Percentiles rank a stretch among this genome's conserved stretches.
These are phyloP conservation scores for Cladosporium cucumerinum DNA, from an alignment of 2,329 filamentous ascomycete species.

Conservation along the genomic window DNA sequence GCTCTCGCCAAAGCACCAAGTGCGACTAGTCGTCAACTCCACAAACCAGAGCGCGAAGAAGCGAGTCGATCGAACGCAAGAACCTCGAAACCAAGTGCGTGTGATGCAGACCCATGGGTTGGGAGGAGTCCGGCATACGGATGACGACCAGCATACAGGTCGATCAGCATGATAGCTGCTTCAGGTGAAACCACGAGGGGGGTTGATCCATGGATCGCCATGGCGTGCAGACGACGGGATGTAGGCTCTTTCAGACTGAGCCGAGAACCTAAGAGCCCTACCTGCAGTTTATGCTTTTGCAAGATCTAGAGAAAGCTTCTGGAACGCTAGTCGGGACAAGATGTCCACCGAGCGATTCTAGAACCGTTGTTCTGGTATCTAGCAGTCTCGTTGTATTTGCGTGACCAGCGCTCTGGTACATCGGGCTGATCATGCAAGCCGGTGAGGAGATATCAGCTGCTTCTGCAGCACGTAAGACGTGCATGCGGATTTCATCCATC, in stretches of 20 bases:
- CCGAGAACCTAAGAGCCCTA: neutral
- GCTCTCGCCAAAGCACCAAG: neutral
- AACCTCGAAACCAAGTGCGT: neutral
- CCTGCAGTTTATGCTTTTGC: neutral
- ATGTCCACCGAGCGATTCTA: neutral
- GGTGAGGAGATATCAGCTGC: neutral
- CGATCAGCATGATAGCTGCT: neutral
- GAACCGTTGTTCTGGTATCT: neutral
- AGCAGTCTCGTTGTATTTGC: neutral
- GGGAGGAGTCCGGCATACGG: neutral
- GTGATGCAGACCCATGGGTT: constrained; percentile 2
- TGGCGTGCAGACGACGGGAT: neutral
- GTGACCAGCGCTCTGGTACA: neutral
- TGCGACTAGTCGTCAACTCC: neutral
- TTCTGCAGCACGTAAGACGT: neutral
- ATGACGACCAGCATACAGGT: constrained; percentile 1
- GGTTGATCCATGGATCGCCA: neutral
- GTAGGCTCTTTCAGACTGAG: neutral
- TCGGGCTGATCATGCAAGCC: neutral
- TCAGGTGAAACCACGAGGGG: neutral
- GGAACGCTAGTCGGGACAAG: neutral
- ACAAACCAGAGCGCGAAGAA: neutral
- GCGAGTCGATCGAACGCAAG: neutral
- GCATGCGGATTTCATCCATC: neutral
- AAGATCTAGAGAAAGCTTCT: neutral